Base-by-base conservation (phyloP, 2,329 filamentous ascomycete species). In the Fusarium begoniae region DNA sequence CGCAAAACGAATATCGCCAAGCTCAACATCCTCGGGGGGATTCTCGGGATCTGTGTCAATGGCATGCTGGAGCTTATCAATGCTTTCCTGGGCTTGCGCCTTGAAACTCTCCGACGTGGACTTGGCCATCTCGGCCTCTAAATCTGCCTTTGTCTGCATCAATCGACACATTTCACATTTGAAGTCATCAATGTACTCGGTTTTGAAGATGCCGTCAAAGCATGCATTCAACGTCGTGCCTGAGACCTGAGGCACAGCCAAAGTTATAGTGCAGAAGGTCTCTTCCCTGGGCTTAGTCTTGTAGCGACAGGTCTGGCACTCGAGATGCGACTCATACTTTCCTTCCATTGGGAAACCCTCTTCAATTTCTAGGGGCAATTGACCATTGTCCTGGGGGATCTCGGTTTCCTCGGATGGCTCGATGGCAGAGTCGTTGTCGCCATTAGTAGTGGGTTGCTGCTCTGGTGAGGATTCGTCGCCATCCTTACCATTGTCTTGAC, bases 171-270 rank as follows among this genome's bases (percentile, higher is more conserved):
- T 93, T 78, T 98, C 96, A 84, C 96, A 99, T 76, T 94, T 95
- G 86, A 97, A 99, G 81, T 98, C 96, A 72, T 98, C 96, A 74
- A 99, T 98, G 80, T 95, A 93, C 82, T 99, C 96, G 1, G 94
- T 94, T 83, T 98, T 98, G 75, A 99, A 92, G 82, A 98, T 92
- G 45, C 93, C 93, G 78, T 99, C 96, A 77, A 99, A 96, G 82
- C 96, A 99, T 14, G 91, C 88, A 79, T 93, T 95, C 22, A 99
- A 87, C 1, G 94, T 92, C 1, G 95, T 95, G 5, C 94, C 93
- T 57, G 88, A 91, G 70, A 92, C 90, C 80, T 96, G 94, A 0
- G 96, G 96, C 8, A 99, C 96, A 78, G 95, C 94, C 60, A 99
- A 85, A 3, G 96, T 98, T 73, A 99, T 84, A 26, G 95, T 97